Percentiles rank a stretch among this genome's conserved stretches.
Conservation (phyloP, 306 rosid species). For the Medicago ruthenica region DNA sequence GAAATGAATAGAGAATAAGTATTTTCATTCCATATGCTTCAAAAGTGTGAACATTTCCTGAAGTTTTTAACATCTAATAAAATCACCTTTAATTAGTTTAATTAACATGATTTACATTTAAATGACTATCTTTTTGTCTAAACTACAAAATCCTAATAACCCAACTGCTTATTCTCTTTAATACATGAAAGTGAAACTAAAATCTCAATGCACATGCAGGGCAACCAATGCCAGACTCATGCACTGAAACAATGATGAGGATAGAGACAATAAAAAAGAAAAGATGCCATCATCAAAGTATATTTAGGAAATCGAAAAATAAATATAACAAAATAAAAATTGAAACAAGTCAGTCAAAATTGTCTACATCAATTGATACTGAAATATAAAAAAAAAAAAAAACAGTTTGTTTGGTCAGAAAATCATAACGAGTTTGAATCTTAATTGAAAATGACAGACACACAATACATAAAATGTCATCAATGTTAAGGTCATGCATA, state of each 20-base stretch:
- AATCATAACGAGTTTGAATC: conserved; percentile 41
- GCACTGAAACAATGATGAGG: conserved; percentile 51
- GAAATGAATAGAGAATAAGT: conserved; percentile 16
- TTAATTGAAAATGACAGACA: conserved; percentile 40
- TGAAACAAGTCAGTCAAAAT: conserved; percentile 41
- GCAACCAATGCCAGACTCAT: conserved; percentile 53
- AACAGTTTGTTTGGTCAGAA: conserved; percentile 38
- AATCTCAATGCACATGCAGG: conserved; percentile 53
- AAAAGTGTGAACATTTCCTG: conserved; percentile 19
- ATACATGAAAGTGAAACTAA: conserved; percentile 48
- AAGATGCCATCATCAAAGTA: conserved; percentile 46
- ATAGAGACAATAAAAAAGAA: conserved; percentile 56
- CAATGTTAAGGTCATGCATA: conserved; percentile 4
- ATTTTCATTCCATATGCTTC: conserved; percentile 34
- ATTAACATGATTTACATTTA: conserved; percentile 30
- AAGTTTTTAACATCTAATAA: conserved; percentile 27
- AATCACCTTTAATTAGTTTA: conserved; percentile 29
- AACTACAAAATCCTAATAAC: conserved; percentile 28
- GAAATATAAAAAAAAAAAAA: conserved; percentile 31
- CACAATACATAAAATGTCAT: conserved; percentile 31
- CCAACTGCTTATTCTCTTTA: conserved; percentile 39
- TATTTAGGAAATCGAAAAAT: conserved; percentile 36
- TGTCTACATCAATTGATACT: conserved; percentile 43
- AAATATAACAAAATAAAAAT: conserved; percentile 20
- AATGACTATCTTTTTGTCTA: conserved; percentile 27